Evolutionary conservation across 345 rosid species (phyloP).

Genomic region (Anastatica hierochuntica): DNA sequence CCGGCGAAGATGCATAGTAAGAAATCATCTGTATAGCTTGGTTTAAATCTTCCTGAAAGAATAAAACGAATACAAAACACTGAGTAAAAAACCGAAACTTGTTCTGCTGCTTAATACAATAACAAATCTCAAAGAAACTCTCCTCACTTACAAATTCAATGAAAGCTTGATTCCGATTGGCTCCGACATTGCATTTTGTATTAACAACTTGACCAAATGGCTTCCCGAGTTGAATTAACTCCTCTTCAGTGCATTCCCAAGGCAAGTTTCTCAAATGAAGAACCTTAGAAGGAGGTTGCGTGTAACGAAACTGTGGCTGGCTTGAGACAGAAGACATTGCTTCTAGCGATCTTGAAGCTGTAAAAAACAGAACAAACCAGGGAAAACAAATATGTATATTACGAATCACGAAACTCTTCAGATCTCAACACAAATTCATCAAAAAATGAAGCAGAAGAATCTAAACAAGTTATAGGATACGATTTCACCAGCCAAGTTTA

Average conservation of each 20-base stretch:
- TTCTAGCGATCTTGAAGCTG: background rate
- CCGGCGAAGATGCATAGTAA: constrained; percentile 89
- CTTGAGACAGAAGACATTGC: constrained; percentile 91
- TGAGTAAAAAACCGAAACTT: background rate
- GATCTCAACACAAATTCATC: too few relatives aligned
- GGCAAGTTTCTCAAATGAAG: constrained; percentile 96
- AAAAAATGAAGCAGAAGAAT: too few relatives aligned
- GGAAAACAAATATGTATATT: background rate
- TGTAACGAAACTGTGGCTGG: constrained; percentile 97
- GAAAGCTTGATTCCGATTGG: constrained; percentile 94
- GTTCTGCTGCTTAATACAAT: background rate
- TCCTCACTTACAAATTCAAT: constrained; percentile 78
- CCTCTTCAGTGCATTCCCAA: constrained; percentile 98
- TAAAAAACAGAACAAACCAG: background rate
- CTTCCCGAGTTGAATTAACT: constrained; percentile 86
- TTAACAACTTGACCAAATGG: constrained; percentile 94
- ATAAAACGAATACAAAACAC: background rate
- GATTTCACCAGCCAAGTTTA: too few relatives aligned
- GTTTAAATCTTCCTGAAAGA: constrained; percentile 73
- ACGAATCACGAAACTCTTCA: too few relatives aligned
- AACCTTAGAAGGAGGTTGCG: constrained; percentile 98
- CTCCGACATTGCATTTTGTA: constrained; percentile 98
- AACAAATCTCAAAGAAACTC: background rate
- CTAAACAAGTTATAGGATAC: too few relatives aligned
- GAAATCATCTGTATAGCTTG: constrained; percentile 99